Conservation (phyloP, 768 basidiomycete genomes). For the Lentinula raphanica region DNA sequence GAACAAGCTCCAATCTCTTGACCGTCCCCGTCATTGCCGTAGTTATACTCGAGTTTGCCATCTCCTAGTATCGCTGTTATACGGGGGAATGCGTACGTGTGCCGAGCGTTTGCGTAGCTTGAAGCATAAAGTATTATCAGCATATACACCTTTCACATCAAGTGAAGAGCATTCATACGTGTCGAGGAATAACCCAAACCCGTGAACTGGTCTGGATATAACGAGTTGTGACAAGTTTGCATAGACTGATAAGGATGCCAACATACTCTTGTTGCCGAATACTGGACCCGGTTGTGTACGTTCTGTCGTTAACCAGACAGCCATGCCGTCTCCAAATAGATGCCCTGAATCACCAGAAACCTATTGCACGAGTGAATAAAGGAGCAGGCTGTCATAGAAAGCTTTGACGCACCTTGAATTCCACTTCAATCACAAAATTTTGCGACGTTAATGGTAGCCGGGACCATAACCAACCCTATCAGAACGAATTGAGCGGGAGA, state of each 20-base stretch:
- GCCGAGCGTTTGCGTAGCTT: constrained; percentile 80
- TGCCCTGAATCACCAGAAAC: constrained; percentile 68
- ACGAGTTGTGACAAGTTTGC: background rate
- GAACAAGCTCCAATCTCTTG: constrained; percentile 79
- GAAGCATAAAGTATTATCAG: background rate
- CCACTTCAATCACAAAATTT: constrained; percentile 85
- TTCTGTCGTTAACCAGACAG: constrained; percentile 86
- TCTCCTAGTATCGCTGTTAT: constrained; percentile 85
- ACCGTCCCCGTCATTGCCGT: constrained; percentile 73
- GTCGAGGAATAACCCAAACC: constrained; percentile 93
- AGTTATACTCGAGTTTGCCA: constrained; percentile 79
- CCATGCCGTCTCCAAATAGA: constrained; percentile 86
- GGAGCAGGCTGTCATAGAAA: background rate
- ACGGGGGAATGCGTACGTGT: constrained; percentile 84
- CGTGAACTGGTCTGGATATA: constrained; percentile 69
- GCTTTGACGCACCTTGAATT: constrained; percentile 73
- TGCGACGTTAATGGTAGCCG: constrained; percentile 74
- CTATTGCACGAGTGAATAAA: constrained; percentile 27
- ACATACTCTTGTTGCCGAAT: constrained; percentile 80
- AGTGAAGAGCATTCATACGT: constrained; percentile 50
- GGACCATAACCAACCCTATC: constrained; percentile 94
- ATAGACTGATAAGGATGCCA: background rate
- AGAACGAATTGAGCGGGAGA: background rate
- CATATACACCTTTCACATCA: no score
- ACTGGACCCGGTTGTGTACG: constrained; percentile 83